Percentiles rank a stretch among this genome's conserved stretches.
Evolutionary conservation across 2,329 filamentous ascomycete species (phyloP).

Genomic region (Aspergillus proliferans): DNA sequence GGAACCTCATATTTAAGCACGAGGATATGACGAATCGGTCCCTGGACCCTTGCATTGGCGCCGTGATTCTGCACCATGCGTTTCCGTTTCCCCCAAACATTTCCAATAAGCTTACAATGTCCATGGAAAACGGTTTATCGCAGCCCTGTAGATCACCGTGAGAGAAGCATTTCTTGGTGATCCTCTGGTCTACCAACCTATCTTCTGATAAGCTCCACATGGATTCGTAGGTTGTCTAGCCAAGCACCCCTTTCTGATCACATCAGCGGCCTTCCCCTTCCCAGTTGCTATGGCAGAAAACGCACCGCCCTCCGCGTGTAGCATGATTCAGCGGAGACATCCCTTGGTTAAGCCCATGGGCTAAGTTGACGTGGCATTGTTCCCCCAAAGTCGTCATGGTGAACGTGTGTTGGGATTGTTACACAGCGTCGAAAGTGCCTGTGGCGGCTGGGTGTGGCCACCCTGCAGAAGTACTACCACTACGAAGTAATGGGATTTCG

Average conservation of each 20-base stretch:
- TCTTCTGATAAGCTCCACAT: background rate
- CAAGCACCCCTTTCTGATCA: slow-evolving; percentile 1
- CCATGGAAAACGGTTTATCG: background rate
- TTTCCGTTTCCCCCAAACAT: background rate
- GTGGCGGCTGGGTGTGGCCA: background rate
- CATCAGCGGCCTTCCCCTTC: background rate
- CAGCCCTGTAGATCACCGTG: background rate
- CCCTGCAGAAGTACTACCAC: too few species aligned
- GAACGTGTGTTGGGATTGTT: background rate
- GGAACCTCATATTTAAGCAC: background rate
- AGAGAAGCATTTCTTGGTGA: background rate
- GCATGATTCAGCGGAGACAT: background rate
- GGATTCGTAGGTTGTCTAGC: background rate
- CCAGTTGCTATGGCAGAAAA: slow-evolving; percentile 1
- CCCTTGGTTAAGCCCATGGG: background rate
- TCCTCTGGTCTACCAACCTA: background rate
- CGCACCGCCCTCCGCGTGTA: background rate
- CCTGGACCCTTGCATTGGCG: background rate
- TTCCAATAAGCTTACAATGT: background rate
- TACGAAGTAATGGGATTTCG: too few species aligned
- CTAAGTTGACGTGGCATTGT: background rate
- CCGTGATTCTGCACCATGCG: background rate
- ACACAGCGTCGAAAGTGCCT: background rate
- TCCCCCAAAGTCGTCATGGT: background rate
- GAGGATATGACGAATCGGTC: background rate